Evolutionary conservation across 441 rosid genomes (phyloP).

Genomic region (Populus hybrid): DNA sequence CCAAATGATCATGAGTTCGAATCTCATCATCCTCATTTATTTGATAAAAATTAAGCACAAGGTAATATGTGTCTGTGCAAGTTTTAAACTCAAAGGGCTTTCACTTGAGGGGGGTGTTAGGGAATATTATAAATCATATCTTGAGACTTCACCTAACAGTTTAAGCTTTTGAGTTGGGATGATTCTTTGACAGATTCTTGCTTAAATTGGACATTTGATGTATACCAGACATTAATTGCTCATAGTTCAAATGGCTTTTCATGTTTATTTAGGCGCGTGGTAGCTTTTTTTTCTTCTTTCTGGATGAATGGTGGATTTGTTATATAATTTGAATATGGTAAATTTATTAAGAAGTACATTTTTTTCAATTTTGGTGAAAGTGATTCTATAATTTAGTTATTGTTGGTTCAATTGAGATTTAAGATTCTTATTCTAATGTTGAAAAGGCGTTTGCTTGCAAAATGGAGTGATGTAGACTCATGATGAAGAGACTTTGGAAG

Average conservation of each 20-base stretch:
- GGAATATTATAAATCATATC: too few relatives aligned
- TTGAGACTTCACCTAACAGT: too few relatives aligned
- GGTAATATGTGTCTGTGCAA: too few relatives aligned
- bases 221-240: background rate
- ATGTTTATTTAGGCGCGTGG: background rate
- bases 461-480: conserved; percentile 85
- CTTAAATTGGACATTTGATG: background rate
- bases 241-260: background rate
- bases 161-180: too few relatives aligned
- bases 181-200: background rate
- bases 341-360: too few relatives aligned
- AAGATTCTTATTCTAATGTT: background rate
- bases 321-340: background rate
- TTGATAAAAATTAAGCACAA: too few relatives aligned
- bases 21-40: too few relatives aligned
- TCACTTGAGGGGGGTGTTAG: too few relatives aligned
- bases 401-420: background rate
- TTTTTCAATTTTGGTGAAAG: background rate
- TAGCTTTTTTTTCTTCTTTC: background rate
- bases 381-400: background rate
- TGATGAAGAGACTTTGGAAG: conserved; percentile 76
- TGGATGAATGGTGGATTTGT: too few relatives aligned
- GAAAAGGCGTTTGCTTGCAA: conserved; percentile 34
- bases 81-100: too few relatives aligned
- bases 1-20: too few relatives aligned